Evolutionary conservation across 345 rosid species (phyloP).

Genomic region (Eucalyptus melliodora): DNA sequence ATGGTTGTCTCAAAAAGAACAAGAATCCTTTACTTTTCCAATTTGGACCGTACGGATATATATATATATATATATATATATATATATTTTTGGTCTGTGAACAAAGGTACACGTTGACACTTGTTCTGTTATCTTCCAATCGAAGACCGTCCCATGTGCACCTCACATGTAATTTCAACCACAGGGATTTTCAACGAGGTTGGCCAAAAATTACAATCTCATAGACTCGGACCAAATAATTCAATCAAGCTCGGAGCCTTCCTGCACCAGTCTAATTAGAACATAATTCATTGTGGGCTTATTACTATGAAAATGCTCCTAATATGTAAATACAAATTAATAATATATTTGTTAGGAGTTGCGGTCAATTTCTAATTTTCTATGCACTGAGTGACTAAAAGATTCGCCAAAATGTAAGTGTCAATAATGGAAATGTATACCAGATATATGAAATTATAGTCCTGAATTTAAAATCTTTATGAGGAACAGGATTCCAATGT

Average conservation of each 20-base stretch:
- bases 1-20: background rate
- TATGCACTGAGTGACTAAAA: background rate
- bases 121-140: background rate
- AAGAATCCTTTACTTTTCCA: background rate
- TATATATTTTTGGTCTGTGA: background rate
- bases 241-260: background rate
- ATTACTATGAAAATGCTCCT: background rate
- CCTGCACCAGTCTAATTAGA: background rate
- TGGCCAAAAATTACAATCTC: background rate
- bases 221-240: background rate
- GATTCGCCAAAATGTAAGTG: accelerated
- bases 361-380: too few species aligned
- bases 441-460: background rate
- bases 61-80: too few species aligned
- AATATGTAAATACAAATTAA: background rate
- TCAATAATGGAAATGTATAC: too few species aligned
- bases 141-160: background rate
- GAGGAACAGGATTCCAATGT: background rate
- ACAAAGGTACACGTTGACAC: background rate
- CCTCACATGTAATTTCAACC: background rate
- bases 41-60: background rate
- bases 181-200: background rate
- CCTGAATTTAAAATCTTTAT: background rate
- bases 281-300: background rate
- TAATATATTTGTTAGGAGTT: background rate